A percentile compares a stretch with the other conserved stretches of the same genome.
Evolutionary conservation across 176 grass and related monocot species (phyloP).

Genomic region (Rhipidocladum racemiflorum): DNA sequence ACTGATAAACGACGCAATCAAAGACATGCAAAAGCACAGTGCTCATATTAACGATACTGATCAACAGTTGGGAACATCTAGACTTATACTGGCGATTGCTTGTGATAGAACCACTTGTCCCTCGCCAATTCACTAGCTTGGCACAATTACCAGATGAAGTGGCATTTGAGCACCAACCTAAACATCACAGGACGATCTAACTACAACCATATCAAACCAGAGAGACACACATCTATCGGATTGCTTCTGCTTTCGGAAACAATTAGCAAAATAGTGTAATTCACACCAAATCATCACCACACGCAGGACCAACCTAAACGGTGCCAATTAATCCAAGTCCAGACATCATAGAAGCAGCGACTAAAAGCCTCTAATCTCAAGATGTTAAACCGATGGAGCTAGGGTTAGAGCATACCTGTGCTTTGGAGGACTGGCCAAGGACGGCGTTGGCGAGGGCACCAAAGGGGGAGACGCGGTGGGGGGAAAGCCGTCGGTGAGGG

Average conservation of each 20-base stretch:
- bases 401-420: slow-evolving; percentile 43
- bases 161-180: not conserved
- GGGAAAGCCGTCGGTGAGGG: too few species aligned
- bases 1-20: not conserved
- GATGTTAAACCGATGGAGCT: not conserved
- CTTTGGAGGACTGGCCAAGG: slow-evolving; percentile 71
- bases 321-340: not conserved
- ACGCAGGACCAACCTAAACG: not conserved
- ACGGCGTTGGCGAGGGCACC: slow-evolving; percentile 67
- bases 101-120: not conserved
- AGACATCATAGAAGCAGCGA: not conserved
- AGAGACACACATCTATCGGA: not conserved
- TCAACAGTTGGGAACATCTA: not conserved
- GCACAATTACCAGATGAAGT: not conserved
- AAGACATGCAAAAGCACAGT: not conserved
- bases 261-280: not conserved
- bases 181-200: not conserved
- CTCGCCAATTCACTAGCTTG: not conserved
- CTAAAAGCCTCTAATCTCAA: not conserved
- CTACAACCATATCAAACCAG: not conserved
- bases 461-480: too few species aligned
- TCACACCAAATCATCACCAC: not conserved
- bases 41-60: not conserved
- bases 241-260: not conserved
- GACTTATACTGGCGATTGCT: not conserved